Conservation (phyloP, 2,329 filamentous ascomycete species). For the Talaromyces funiculosus region DNA sequence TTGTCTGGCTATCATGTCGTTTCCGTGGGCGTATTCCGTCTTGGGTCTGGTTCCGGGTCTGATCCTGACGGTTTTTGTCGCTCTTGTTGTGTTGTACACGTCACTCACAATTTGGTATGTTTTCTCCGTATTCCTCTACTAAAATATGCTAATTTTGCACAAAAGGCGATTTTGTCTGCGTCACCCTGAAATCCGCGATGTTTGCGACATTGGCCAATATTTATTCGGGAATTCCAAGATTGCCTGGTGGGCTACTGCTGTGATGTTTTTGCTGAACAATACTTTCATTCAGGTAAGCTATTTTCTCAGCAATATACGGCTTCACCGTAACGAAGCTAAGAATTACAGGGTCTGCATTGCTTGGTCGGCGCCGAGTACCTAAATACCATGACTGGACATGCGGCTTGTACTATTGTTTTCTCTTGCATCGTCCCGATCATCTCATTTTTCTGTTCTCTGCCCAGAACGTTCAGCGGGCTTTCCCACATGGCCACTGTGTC, state of each 20-base stretch:
- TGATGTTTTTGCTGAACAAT: constrained; percentile 93
- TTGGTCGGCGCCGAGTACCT: constrained; percentile 80
- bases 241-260: constrained; percentile 62
- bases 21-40: constrained; percentile 85
- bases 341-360: constrained; percentile 64
- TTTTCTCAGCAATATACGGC: not conserved
- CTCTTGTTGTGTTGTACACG: constrained; percentile 76
- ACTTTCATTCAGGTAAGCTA: constrained; percentile 69
- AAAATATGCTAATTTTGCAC: not conserved
- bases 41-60: constrained; percentile 81
- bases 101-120: constrained; percentile 59
- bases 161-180: constrained; percentile 81
- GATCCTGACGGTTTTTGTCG: constrained; percentile 74
- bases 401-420: constrained; percentile 74
- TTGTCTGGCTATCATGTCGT: constrained; percentile 88
- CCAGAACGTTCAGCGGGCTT: constrained; percentile 75
- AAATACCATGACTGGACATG: constrained; percentile 74
- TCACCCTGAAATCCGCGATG: constrained; percentile 85
- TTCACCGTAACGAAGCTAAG: not conserved
- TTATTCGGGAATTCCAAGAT: constrained; percentile 80
- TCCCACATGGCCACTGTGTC: constrained; percentile 73
- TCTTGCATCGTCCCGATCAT: constrained; percentile 67
- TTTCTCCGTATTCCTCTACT: too few relatives aligned
- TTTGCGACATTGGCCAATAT: constrained; percentile 93
- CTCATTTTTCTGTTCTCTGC: constrained; percentile 73